A percentile compares a stretch with the other conserved stretches of the same genome.
phyloP scores from a whole-genome alignment of 2,329 filamentous ascomycete species.

The Nemania sp. region DNA sequence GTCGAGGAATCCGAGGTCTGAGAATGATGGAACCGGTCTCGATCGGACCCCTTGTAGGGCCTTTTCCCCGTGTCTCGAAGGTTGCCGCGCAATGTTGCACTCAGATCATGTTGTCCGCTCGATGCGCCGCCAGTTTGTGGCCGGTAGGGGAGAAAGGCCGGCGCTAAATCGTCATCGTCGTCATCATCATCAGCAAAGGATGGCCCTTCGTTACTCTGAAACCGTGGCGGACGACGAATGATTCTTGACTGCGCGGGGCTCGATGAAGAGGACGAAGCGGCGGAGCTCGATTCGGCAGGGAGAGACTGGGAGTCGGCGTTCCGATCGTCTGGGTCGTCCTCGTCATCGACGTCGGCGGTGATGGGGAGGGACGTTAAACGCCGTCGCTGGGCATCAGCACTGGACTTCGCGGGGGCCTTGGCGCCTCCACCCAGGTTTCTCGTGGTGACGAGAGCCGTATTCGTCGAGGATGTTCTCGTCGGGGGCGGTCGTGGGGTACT shows the following conservation, averaged over 20 bases:
- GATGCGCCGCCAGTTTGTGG: slow-evolving; percentile 32
- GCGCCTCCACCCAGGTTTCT: slow-evolving; percentile 43
- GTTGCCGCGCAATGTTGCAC: slow-evolving; percentile 56
- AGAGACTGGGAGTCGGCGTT: slow-evolving; percentile 49
- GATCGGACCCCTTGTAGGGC: slow-evolving; percentile 36
- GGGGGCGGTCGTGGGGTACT: slow-evolving; percentile 49
- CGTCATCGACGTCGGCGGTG: slow-evolving; percentile 37
- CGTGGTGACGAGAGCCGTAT: slow-evolving; percentile 44
- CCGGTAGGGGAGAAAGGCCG: slow-evolving; percentile 57
- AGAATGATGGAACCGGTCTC: slow-evolving; percentile 48
- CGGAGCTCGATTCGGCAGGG: slow-evolving; percentile 44
- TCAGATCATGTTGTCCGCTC: slow-evolving; percentile 48
- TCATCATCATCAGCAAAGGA: slow-evolving; percentile 53
- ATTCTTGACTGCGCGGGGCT: slow-evolving; percentile 62
- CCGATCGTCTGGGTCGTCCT: slow-evolving; percentile 38
- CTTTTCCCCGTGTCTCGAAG: slow-evolving; percentile 42
- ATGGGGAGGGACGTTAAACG: slow-evolving; percentile 52
- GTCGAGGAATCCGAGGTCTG: slow-evolving; percentile 67
- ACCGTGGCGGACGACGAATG: slow-evolving; percentile 61
- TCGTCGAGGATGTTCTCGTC: slow-evolving; percentile 53
- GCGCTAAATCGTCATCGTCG: slow-evolving; percentile 57
- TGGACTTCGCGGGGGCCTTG: slow-evolving; percentile 38
- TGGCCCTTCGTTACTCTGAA: slow-evolving; percentile 44
- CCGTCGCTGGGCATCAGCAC: slow-evolving; percentile 42
- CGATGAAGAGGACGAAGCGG: slow-evolving; percentile 44